Evolutionary conservation across 1,139 yeast species (phyloP).

Genomic region (Saccharomycopsis crataegensis): DNA sequence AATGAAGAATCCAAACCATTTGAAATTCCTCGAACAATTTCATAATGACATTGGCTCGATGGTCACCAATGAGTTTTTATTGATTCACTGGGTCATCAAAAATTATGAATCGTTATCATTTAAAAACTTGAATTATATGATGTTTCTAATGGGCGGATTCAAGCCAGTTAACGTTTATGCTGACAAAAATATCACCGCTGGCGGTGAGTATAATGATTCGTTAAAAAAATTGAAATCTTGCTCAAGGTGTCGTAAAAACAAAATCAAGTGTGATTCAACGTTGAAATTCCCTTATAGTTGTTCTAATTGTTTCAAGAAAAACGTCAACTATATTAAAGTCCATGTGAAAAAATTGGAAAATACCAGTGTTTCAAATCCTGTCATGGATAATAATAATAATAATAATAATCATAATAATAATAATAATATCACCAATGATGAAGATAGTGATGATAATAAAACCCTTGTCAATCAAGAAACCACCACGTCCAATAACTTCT

Average conservation of each 20-base stretch:
- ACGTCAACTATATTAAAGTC: slow-evolving; percentile 11
- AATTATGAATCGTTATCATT: slow-evolving; percentile 11
- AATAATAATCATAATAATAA: neutral
- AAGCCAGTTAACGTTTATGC: slow-evolving; percentile 5
- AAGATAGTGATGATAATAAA: neutral
- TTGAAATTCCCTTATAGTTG: slow-evolving; percentile 18
- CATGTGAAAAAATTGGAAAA: slow-evolving; percentile 4
- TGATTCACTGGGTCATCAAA: slow-evolving; percentile 9
- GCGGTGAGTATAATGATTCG: neutral
- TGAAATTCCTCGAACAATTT: neutral
- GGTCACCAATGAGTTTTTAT: neutral
- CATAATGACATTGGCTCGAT: neutral
- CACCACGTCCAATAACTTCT: neutral
- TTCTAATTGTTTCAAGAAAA: slow-evolving; percentile 18
- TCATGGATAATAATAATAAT: neutral
- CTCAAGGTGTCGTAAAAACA: slow-evolving; percentile 19
- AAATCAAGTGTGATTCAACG: slow-evolving; percentile 19
- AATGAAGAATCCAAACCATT: slow-evolving; percentile 3
- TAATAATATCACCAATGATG: neutral
- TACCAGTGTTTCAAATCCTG: neutral
- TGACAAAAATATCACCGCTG: neutral
- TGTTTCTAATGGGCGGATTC: slow-evolving; percentile 11
- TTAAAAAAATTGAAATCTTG: slow-evolving; percentile 19
- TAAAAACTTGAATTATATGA: slow-evolving; percentile 14
- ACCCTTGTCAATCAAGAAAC: neutral